phyloP scores from a whole-genome alignment of 2,329 filamentous ascomycete genomes.

The Seiridium unicorne region DNA sequence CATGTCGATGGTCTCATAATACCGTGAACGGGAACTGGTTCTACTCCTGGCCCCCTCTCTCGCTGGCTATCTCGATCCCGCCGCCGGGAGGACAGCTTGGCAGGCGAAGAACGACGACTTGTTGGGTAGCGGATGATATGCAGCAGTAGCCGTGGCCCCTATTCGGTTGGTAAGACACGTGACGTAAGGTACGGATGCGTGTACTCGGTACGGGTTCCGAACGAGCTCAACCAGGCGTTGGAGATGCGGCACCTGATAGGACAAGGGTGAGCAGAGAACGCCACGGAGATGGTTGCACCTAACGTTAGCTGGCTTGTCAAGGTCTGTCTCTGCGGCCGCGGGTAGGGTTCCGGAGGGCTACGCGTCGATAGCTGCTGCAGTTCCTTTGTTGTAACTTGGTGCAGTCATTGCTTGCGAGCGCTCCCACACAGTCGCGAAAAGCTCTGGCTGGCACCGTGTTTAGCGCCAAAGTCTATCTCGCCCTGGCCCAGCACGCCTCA shows the following conservation, averaged over 20 bases:
- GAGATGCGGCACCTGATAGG: too few species aligned
- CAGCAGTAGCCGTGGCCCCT: background rate
- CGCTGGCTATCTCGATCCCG: too few species aligned
- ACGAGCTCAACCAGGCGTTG: background rate
- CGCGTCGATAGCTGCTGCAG: background rate
- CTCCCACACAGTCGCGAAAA: constrained; percentile 14
- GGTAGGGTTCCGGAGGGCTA: background rate
- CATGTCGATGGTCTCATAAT: too few species aligned
- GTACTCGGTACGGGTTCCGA: background rate
- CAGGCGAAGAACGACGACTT: background rate
- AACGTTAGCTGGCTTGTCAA: background rate
- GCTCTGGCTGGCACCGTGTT: constrained; percentile 13
- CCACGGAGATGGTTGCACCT: background rate
- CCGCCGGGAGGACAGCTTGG: too few species aligned
- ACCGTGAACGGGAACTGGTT: too few species aligned
- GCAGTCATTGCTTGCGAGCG: background rate
- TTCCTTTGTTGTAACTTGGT: too few species aligned
- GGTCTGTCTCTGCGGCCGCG: background rate
- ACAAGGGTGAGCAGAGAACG: too few species aligned
- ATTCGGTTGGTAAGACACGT: background rate
- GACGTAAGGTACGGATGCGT: background rate
- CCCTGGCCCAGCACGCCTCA: too few species aligned
- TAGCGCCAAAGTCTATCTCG: background rate
- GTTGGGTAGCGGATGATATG: background rate
- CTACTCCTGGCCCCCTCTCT: too few species aligned